Base-by-base conservation (phyloP, 768 basidiomycete genomes). In the Mrakia frigida region DNA sequence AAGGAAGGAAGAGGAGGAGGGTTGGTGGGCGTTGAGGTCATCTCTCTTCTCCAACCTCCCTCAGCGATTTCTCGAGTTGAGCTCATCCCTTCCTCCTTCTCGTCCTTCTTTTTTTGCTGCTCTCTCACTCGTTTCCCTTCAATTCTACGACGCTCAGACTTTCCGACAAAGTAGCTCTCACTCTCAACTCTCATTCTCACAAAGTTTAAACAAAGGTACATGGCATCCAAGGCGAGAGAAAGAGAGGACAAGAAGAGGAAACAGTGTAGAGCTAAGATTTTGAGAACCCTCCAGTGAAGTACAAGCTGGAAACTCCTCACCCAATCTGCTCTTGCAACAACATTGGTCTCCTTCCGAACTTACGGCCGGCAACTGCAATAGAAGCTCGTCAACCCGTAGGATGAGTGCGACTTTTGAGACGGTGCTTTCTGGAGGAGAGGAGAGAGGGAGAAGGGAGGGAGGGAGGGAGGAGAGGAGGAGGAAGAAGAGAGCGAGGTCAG, bases 181-280 rank as follows among this genome's bases (percentile, higher is more conserved):
- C 18, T 31, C 31, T 35, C 63, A 65, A 35, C 11, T 39, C 21
- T 28, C n/a, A n/a, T 6, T 5, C 60, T 2, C 60, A 31, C 60
- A 31, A 61, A 21, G 4, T 56, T 21, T 6, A 67, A n/a, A 67
- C 7, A 67, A 25, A n/a, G n/a, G 37, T 11, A 25, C 37, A 69
- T 39, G 3, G 43, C 1, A 33, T 69, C n/a, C n/a, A n/a, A 31
- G 52, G 33, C 25, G 16, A 13, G 41, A 43, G n/a, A 73, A 61
- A 50, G 39, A 6, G 59, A 31, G 1, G 56, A 18, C 2, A 23
- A 2, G 21, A 75, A 31, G 23, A 37, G 2, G 41, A 25, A 56
- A 60, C 67, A 70, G 68, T 77, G 71, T 77, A 60, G 76, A 77
- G 72, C 76, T 77, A 77, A 70, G 76, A 77, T 77, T 77, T 77